Percentiles rank a stretch among this genome's conserved stretches.
Conservation (phyloP, 225 moss, liverwort and hornwort species). For the Pseudisothecium myosuroides region DNA sequence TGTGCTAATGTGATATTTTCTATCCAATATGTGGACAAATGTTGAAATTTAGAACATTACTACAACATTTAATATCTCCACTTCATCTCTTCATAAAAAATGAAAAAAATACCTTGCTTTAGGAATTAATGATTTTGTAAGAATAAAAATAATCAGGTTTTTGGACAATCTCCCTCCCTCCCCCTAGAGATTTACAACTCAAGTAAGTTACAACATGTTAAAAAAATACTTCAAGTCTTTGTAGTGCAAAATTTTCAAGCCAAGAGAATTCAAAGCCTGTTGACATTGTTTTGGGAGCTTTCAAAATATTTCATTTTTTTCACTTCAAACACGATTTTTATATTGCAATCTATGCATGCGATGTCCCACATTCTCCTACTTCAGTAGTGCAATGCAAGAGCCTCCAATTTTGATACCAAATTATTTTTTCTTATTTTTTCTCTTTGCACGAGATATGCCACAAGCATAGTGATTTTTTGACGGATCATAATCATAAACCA, state of each 20-base stretch:
- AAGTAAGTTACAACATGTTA: neutral
- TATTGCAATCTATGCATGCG: neutral
- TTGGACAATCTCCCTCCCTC: fast-evolving
- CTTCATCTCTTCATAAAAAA: too few relatives aligned
- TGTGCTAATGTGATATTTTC: too few relatives aligned
- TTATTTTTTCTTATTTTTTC: too few relatives aligned
- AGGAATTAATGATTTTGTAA: neutral
- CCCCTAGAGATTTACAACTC: too few relatives aligned
- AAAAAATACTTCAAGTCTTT: neutral
- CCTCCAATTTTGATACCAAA: neutral
- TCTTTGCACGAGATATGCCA: too few relatives aligned
- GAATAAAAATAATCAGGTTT: neutral
- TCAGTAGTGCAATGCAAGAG: neutral
- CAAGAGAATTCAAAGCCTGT: neutral
- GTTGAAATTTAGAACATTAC: too few relatives aligned
- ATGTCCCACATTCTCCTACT: neutral
- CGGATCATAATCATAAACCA: neutral
- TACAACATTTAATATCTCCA: too few relatives aligned
- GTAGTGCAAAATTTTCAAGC: neutral
- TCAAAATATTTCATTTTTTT: neutral
- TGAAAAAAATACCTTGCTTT: too few relatives aligned
- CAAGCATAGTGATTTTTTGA: neutral
- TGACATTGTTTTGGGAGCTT: neutral
- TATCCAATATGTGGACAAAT: too few relatives aligned
- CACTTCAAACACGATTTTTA: neutral